Base-by-base conservation (phyloP, 768 basidiomycete genomes). In the Boletus subparvulus region DNA sequence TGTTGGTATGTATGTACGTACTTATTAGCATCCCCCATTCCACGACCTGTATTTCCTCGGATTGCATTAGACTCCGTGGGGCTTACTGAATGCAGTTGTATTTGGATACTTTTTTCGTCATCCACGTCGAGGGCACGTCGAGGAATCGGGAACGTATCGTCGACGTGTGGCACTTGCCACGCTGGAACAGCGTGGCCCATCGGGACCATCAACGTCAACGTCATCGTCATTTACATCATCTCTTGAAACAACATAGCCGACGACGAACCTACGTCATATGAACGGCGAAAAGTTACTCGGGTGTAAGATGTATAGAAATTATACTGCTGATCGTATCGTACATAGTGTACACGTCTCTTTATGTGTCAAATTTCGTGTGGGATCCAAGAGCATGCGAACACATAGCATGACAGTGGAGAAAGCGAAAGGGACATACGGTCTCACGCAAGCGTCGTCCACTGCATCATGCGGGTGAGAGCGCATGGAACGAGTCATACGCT, bases 321-420 rank as follows among this genome's bases (percentile, higher is more conserved):
- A 67, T 67, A 61, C 59, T 56, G 50, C 54, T 59, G 28, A 13
- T 56, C 58, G 58, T 67, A 69, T 69, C 65, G 55, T 68, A 68
- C 67, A 69, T 54, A 55, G 47, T 50, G 56, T 69, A 69, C 67
- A 68, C 40, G 28, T 56, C 53, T 61, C 51, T 62, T 54, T 54
- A 32, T 63, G 40, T 43, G 45, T 48, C 48, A 53, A 62, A 46
- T 60, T 42, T 55, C 36, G 47, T 52, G 52, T 47, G 50, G 6
- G 24, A 56, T 59, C 56, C 61, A 60, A 54, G 54, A 51, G 55
- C 55, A 65, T 65, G 67, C 59, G 39, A 61, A 35, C 55, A 61
- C 48, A 50, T 37, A 45, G 51, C 58, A 56, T 54, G 56, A 47
- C 59, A 53, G 44, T 36, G 54, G 50, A 47, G 55, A 64, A 55